phyloP scores from a whole-genome alignment of 1,284 basidiomycete genomes.

The Bjerkandera adusta region DNA sequence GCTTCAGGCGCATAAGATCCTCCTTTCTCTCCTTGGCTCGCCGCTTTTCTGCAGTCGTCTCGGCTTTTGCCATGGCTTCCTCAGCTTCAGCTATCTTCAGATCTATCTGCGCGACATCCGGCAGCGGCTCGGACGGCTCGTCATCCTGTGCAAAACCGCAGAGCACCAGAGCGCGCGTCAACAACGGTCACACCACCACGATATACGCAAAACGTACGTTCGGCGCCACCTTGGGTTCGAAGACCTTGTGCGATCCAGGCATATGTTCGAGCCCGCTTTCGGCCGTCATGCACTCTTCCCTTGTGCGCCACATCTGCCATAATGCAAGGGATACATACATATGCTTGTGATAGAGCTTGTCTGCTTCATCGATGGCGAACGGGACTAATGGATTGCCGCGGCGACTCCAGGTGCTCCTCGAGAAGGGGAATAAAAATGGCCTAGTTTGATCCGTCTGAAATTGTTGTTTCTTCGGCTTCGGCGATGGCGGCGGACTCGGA shows the following conservation, averaged over 20 bases:
- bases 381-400: slow-evolving; percentile 72
- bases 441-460: slow-evolving; percentile 96
- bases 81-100: slow-evolving; percentile 70
- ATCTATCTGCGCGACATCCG: slow-evolving; percentile 69
- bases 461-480: slow-evolving; percentile 96
- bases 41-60: slow-evolving; percentile 53
- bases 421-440: slow-evolving; percentile 96
- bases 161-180: slow-evolving; percentile 7
- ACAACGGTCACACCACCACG: slow-evolving; percentile 4
- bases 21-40: slow-evolving; percentile 68
- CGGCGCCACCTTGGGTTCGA: slow-evolving; percentile 30
- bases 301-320: slow-evolving; percentile 92
- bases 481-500: slow-evolving; percentile 84
- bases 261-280: slow-evolving; percentile 89
- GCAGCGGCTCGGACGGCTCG: slow-evolving; percentile 58
- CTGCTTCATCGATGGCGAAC: slow-evolving; percentile 94
- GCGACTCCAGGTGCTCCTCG: slow-evolving; percentile 44
- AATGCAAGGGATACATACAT: slow-evolving; percentile 89
- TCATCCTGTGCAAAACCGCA: slow-evolving; percentile 41
- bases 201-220: slow-evolving; percentile 36
- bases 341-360: slow-evolving; percentile 86
- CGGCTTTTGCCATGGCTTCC: slow-evolving; percentile 52
- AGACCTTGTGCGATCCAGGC: slow-evolving; percentile 55
- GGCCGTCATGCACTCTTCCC: slow-evolving; percentile 92
- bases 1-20: slow-evolving; percentile 80